phyloP scores from a whole-genome alignment of 139 green algal species.

The Yamagishiella unicocca region DNA sequence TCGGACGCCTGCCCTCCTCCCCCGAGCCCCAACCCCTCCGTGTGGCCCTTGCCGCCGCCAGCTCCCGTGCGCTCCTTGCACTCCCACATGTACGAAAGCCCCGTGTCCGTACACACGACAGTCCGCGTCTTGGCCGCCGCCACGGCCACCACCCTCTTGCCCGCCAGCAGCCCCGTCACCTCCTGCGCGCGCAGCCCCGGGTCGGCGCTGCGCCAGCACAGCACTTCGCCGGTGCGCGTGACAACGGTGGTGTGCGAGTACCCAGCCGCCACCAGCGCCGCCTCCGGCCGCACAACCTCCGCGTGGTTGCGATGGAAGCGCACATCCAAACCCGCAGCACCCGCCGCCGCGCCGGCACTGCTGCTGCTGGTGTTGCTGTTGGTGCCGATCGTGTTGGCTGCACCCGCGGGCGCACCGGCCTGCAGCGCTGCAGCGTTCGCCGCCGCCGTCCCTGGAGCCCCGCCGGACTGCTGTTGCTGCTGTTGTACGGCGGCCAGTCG shows the following conservation, averaged over 20 bases:
- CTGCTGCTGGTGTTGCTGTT: not conserved
- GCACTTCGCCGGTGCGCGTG: constrained; percentile 75
- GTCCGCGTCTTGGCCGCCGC: constrained; percentile 92
- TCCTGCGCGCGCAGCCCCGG: constrained; percentile 68
- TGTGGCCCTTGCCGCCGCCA: not conserved
- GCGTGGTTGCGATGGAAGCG: constrained; percentile 80
- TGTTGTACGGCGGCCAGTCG: constrained; percentile 37
- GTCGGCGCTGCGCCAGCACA: constrained; percentile 81
- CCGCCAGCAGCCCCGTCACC: constrained; percentile 77
- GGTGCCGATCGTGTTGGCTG: not conserved
- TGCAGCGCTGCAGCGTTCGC: no score
- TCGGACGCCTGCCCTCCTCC: constrained; percentile 50
- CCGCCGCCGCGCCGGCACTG: not conserved
- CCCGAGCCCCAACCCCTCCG: not conserved
- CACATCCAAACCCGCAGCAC: constrained; percentile 26
- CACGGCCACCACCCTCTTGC: constrained; percentile 72
- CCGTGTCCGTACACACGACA: constrained; percentile 80
- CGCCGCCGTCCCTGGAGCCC: no score
- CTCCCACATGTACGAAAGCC: constrained; percentile 91
- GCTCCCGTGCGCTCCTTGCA: constrained; percentile 28
- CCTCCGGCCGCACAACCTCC: constrained; percentile 74
- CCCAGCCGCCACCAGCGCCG: constrained; percentile 77
- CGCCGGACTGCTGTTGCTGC: constrained; percentile 26
- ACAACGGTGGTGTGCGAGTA: constrained; percentile 77
- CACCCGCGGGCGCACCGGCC: not conserved